phyloP scores from a whole-genome alignment of 2,329 filamentous ascomycete species.

The Aspergillus neoniger region DNA sequence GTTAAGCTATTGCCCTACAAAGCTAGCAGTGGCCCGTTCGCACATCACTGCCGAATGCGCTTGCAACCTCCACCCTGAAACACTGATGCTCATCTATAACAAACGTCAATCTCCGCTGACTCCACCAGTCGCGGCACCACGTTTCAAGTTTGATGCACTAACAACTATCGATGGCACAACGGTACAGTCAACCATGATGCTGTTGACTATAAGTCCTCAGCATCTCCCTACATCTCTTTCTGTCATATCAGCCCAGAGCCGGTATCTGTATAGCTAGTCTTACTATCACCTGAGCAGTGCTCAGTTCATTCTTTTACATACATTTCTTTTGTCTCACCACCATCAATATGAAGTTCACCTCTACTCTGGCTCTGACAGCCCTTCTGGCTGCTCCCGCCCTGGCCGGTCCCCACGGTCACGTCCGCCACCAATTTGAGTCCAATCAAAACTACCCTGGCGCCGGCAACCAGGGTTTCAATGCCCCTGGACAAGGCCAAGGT shows the following conservation, averaged over 20 bases:
- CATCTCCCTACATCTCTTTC: background rate
- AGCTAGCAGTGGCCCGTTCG: background rate
- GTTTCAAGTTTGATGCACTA: background rate
- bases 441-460: background rate
- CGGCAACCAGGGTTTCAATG: background rate
- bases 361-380: slow-evolving; percentile 7
- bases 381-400: slow-evolving; percentile 7
- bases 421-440: background rate
- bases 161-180: background rate
- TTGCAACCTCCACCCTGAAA: background rate
- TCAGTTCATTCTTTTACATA: background rate
- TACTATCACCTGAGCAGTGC: background rate
- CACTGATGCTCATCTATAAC: background rate
- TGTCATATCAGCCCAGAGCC: background rate
- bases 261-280: background rate
- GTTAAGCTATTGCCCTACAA: background rate
- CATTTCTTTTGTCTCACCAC: background rate
- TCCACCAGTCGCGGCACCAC: background rate
- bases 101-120: background rate
- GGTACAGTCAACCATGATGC: background rate
- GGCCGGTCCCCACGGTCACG: slow-evolving; percentile 4
- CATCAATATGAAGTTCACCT: slow-evolving; percentile 6
- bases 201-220: background rate
- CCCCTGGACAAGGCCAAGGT: background rate
- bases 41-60: background rate